Evolutionary conservation across 2,329 filamentous ascomycete genomes (phyloP).

Genomic region (Scorias spongiosa): DNA sequence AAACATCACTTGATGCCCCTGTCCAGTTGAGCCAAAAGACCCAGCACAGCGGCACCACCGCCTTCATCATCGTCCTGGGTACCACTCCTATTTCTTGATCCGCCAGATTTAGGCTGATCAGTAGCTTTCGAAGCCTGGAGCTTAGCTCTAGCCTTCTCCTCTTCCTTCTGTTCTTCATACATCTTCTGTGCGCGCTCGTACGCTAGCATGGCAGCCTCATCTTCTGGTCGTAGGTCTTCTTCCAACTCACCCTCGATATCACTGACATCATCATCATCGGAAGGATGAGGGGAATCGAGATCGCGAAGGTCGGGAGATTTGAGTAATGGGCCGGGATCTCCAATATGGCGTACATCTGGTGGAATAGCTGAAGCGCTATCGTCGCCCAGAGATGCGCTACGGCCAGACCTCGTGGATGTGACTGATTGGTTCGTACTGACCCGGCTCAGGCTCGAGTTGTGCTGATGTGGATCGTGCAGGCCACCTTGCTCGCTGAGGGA

Average conservation of each 20-base stretch:
- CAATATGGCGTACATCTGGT: conserved; percentile 3
- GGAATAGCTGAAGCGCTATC: conserved; percentile 6
- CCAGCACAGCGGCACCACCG: conserved; percentile 18
- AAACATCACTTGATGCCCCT: conserved; percentile 6
- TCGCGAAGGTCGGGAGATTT: conserved; percentile 19
- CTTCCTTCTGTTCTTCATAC: conserved; percentile 17
- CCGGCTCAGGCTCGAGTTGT: neutral
- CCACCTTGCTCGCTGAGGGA: conserved; percentile 2
- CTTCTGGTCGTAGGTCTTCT: conserved; percentile 17
- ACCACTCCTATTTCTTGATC: conserved; percentile 3
- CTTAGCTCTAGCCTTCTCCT: conserved; percentile 16
- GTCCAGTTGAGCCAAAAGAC: conserved; percentile 19
- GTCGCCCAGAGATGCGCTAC: neutral
- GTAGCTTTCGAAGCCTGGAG: conserved; percentile 7
- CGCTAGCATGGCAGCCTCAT: conserved; percentile 19
- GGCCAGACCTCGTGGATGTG: neutral
- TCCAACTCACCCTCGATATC: conserved; percentile 12
- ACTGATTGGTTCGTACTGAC: neutral
- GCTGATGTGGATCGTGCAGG: neutral
- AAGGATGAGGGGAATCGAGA: conserved; percentile 14
- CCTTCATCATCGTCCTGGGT: conserved; percentile 10
- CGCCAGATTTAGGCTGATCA: conserved; percentile 8
- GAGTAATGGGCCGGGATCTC: conserved; percentile 11
- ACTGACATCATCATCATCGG: conserved; percentile 6
- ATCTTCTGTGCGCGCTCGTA: conserved; percentile 19